Conservation (phyloP, 2,329 filamentous ascomycete genomes). For the Sclerotinia glacialis region DNA sequence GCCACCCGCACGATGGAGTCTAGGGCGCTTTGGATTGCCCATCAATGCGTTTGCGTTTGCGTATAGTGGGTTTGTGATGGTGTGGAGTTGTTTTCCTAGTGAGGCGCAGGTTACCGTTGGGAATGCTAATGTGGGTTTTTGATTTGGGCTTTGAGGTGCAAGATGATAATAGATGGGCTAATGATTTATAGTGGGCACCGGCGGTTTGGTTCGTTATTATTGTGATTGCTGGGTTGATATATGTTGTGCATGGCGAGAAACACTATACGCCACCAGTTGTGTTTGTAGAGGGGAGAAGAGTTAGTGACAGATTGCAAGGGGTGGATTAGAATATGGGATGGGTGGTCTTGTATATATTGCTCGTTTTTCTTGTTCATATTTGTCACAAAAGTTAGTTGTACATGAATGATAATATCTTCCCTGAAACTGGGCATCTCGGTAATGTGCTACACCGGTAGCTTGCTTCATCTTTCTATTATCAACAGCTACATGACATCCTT, state of each 20-base stretch:
- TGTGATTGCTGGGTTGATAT: conserved; percentile 31
- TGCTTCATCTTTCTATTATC: not conserved
- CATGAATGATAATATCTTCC: not conserved
- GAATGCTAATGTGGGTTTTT: conserved; percentile 21
- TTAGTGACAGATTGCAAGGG: not conserved
- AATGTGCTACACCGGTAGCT: not conserved
- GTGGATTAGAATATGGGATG: not conserved
- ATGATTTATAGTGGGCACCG: conserved; percentile 45
- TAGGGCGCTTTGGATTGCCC: conserved; percentile 45
- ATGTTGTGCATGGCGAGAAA: conserved; percentile 39
- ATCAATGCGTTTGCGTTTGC: conserved; percentile 46
- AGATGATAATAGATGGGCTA: not conserved
- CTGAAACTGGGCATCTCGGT: not conserved
- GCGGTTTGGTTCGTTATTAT: conserved; percentile 31
- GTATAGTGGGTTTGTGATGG: conserved; percentile 47
- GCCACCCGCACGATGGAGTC: conserved; percentile 43
- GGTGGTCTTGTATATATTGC: not conserved
- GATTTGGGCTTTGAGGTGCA: not conserved
- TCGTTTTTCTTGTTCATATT: not conserved
- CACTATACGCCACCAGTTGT: conserved; percentile 39
- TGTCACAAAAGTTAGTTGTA: not conserved
- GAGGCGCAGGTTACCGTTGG: conserved; percentile 39
- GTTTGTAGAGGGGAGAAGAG: conserved; percentile 6
- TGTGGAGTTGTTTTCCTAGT: conserved; percentile 50
- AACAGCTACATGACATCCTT: not conserved